Evolutionary conservation across 805 yeast genomes (phyloP), one percentile per base, ranked within the genome.

Genomic region (Yarrowia osloensis): DNA sequence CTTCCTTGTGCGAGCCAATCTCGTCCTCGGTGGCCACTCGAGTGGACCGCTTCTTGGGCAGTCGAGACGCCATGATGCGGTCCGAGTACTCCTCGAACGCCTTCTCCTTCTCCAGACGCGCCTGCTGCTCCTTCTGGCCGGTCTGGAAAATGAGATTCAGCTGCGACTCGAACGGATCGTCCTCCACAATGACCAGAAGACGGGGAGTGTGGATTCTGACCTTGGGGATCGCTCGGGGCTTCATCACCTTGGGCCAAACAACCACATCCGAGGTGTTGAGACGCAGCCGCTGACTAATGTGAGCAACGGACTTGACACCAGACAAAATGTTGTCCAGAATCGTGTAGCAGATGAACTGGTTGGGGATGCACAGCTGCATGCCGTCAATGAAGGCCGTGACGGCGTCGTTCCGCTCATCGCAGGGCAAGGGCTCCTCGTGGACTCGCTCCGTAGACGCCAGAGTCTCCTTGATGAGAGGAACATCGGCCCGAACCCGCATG

Each of bases 131-230:
- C 8, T 71, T 68, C 55, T 68, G 54, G 0, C 96, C 96, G 12
- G 88, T 80, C 71, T 88, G 87, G 72, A 83, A 86, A 29, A 88
- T 84, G 72, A 85, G 79, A 24, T 85, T 83, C 55, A 93, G 77
- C 71, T 90, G 87, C 8, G 86, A 80, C 76, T 94, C 98, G 75
- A 93, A 92, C 8, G 96, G 94, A 76, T 94, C 98, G 75, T 90
- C 96, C 67, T 90, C 97, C 70, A 92, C 81, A 26, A 88, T 81
- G 42, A 92, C 77, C 4, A 88, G 80, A 69, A 90, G 80, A 46
- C 84, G 79, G 6, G 80, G 80, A 0, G 96, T 80, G 47, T 78
- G 82, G 40, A 92, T 70, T 24, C 83, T 81, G 2, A 91, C 77
- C 39, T 75, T 72, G 2, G 94, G 78, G 19, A 77, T 69, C 61